These are phyloP conservation scores for Calonectria pseudoturangicola DNA, from an alignment of 2,329 filamentous ascomycete genomes.

Conservation along the genomic window DNA sequence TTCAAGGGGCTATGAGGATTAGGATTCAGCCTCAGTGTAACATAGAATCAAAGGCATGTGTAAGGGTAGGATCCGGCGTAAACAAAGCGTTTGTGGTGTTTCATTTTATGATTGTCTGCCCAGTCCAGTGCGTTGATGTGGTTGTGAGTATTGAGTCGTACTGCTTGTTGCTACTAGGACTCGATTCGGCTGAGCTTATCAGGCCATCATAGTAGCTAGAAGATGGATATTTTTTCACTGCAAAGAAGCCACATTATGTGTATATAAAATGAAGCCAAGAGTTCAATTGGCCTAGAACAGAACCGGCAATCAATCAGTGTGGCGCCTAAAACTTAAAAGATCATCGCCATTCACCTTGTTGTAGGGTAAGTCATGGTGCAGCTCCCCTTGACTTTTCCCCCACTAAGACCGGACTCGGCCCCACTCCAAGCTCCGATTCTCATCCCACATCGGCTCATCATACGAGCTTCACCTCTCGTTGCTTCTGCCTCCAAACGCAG, in stretches of 20 bases:
- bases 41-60: slow-evolving; percentile 52
- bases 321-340: background rate
- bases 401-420: slow-evolving; percentile 35
- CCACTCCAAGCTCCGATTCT: slow-evolving; percentile 39
- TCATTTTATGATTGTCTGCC: slow-evolving; percentile 4
- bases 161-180: background rate
- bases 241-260: no score
- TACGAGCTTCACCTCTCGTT: slow-evolving; percentile 34
- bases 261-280: no score
- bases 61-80: slow-evolving; percentile 53
- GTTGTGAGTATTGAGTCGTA: background rate
- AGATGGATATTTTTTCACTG: no score
- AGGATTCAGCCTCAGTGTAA: slow-evolving; percentile 47
- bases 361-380: background rate
- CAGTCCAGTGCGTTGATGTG: background rate
- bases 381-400: background rate
- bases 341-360: background rate
- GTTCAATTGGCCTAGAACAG: no score
- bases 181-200: no score
- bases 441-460: slow-evolving; percentile 38
- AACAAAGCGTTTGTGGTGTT: slow-evolving; percentile 34
- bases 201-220: no score
- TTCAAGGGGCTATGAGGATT: slow-evolving; percentile 38
- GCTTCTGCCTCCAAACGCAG: slow-evolving; percentile 19
- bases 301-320: background rate